These are phyloP conservation scores for Salvia splendens DNA, from an alignment of 257 asterid species.

Conservation along the genomic window DNA sequence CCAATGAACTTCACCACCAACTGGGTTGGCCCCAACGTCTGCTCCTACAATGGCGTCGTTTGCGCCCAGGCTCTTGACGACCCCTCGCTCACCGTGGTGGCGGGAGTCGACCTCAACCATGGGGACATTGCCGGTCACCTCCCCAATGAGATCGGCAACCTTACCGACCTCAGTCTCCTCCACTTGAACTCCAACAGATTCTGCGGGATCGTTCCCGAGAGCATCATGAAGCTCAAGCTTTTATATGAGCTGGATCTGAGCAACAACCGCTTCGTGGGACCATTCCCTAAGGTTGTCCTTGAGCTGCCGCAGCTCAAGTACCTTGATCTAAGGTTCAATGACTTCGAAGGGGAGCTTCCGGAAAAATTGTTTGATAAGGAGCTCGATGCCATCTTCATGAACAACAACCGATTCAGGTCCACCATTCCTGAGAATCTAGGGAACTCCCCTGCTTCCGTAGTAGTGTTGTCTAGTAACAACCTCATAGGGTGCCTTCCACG, in stretches of 20 bases:
- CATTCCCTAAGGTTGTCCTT: conserved; percentile 64
- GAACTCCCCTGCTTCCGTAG: conserved; percentile 56
- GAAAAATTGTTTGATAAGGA: conserved; percentile 45
- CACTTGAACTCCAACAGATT: conserved; percentile 84
- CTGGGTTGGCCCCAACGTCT: conserved; percentile 76
- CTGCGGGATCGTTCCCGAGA: conserved; percentile 74
- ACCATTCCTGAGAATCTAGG: conserved; percentile 58
- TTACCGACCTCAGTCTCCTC: conserved; percentile 64
- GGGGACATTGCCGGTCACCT: conserved; percentile 89
- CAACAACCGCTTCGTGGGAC: conserved; percentile 86
- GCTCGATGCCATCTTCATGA: conserved; percentile 59
- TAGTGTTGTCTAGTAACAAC: conserved; percentile 53
- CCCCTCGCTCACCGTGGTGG: conserved; percentile 59
- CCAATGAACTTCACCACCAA: conserved; percentile 64
- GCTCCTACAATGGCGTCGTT: conserved; percentile 66
- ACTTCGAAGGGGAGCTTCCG: conserved; percentile 81
- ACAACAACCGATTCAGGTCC: conserved; percentile 52
- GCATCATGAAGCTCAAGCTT: conserved; percentile 41
- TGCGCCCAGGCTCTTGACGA: conserved; percentile 67
- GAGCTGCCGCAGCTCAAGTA: conserved; percentile 57
- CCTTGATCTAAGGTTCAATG: conserved; percentile 79
- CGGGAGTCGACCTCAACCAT: conserved; percentile 78
- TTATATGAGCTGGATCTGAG: conserved; percentile 77
- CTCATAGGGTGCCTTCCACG: conserved; percentile 57
- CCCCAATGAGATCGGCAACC: conserved; percentile 68